Evolutionary conservation across 176 grass and related monocot genomes (phyloP).

Genomic region (Carex parvula): DNA sequence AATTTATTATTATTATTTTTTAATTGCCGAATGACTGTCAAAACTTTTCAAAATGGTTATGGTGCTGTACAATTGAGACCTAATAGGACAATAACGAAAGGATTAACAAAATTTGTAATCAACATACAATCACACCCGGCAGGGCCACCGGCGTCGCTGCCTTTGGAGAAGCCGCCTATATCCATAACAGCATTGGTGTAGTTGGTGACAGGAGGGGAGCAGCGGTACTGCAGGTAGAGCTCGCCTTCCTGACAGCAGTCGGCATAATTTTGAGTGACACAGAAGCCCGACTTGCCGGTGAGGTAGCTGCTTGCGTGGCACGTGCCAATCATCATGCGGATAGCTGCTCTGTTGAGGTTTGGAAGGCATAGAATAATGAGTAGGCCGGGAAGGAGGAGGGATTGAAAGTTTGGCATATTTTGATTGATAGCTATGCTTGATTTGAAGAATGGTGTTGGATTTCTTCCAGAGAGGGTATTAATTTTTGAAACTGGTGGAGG

Average conservation of each 20-base stretch:
- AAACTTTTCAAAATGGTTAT: background rate
- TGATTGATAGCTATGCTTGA: background rate
- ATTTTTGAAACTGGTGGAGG: background rate
- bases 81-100: no score
- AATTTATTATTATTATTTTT: no score
- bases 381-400: background rate
- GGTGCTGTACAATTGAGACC: no score
- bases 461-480: background rate
- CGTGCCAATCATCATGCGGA: background rate
- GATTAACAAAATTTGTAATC: background rate
- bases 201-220: slow-evolving; percentile 38
- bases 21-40: no score
- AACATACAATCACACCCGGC: slow-evolving; percentile 30
- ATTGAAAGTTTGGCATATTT: background rate
- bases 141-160: background rate
- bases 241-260: slow-evolving; percentile 26
- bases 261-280: slow-evolving; percentile 18
- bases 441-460: background rate
- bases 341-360: slow-evolving; percentile 11
- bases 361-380: slow-evolving; percentile 6
- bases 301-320: slow-evolving; percentile 41
- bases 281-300: slow-evolving; percentile 22
- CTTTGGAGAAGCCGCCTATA: background rate
- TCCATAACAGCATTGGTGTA: slow-evolving; percentile 28
- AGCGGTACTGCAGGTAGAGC: slow-evolving; percentile 29